These are phyloP conservation scores for Bocquillonia castaneifolia DNA, from an alignment of 441 rosid species.

Conservation along the genomic window DNA sequence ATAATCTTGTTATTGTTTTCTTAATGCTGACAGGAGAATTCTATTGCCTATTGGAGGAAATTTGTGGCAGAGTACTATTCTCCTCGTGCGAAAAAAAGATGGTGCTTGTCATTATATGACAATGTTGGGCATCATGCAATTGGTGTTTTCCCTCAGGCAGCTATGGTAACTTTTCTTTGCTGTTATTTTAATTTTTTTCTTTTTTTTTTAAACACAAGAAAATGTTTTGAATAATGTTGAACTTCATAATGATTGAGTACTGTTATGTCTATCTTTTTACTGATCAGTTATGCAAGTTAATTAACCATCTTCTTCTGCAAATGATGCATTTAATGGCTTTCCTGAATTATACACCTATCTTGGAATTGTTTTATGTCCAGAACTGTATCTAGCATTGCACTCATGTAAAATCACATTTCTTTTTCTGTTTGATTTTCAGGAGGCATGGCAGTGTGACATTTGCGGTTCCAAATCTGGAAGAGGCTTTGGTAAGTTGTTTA, in stretches of 20 bases:
- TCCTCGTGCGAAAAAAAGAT: conserved; percentile 93
- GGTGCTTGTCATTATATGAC: conserved; percentile 91
- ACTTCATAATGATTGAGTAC: background rate
- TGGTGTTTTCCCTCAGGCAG: conserved; percentile 92
- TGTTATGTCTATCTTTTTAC: background rate
- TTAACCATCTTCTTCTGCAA: background rate
- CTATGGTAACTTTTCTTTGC: conserved; percentile 62
- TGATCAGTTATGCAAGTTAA: background rate
- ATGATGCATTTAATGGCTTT: background rate
- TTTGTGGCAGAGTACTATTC: conserved; percentile 90
- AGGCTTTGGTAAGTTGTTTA: conserved; percentile 80
- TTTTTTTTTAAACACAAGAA: background rate
- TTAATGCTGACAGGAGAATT: conserved; percentile 59
- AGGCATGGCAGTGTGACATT: conserved; percentile 96
- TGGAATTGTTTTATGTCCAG: background rate
- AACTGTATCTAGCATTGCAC: background rate
- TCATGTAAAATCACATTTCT: background rate
- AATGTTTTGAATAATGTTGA: background rate
- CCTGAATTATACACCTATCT: background rate
- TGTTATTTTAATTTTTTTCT: background rate
- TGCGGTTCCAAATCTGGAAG: conserved; percentile 92
- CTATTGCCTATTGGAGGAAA: conserved; percentile 92
- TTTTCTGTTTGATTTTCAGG: conserved; percentile 42
- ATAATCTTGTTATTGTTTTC: conserved; percentile 9
- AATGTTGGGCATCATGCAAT: conserved; percentile 90